Evolutionary conservation across 2,329 filamentous ascomycete genomes (phyloP).

Genomic region (Cladosporium sp.): DNA sequence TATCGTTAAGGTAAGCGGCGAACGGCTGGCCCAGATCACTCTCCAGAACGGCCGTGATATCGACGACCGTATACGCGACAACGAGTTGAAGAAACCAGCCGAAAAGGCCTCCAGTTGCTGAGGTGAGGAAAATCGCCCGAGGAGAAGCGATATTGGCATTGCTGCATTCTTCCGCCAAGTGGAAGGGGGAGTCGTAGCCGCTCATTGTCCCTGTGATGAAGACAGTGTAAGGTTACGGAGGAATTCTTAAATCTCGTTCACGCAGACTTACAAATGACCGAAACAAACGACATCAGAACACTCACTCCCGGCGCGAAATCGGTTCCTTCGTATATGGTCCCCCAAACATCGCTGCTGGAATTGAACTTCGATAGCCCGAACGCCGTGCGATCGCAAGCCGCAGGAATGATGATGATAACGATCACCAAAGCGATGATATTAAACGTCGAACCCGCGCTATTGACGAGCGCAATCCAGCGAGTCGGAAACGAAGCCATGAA

Average conservation of each 20-base stretch:
- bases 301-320: constrained; percentile 63
- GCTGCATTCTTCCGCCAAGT: constrained; percentile 69
- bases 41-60: constrained; percentile 54
- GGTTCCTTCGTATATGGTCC: constrained; percentile 60
- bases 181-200: constrained; percentile 65
- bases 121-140: constrained; percentile 67
- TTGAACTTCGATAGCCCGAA: constrained; percentile 56
- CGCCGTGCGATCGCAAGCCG: constrained; percentile 47
- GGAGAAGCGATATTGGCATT: constrained; percentile 67
- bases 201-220: constrained; percentile 14
- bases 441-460: constrained; percentile 64
- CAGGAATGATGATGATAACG: constrained; percentile 65
- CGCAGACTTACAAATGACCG: constrained; percentile 59
- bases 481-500: constrained; percentile 67
- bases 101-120: constrained; percentile 59
- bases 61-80: constrained; percentile 65
- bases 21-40: constrained; percentile 65
- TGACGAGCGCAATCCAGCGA: constrained; percentile 64
- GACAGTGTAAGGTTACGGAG: neutral
- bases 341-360: constrained; percentile 57
- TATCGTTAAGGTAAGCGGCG: constrained; percentile 64
- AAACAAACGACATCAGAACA: constrained; percentile 66
- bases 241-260: too few relatives aligned
- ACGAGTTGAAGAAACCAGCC: constrained; percentile 72
- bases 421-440: constrained; percentile 64